Conservation (phyloP, 2,329 filamentous ascomycete species). For the Exophiala sp. region DNA sequence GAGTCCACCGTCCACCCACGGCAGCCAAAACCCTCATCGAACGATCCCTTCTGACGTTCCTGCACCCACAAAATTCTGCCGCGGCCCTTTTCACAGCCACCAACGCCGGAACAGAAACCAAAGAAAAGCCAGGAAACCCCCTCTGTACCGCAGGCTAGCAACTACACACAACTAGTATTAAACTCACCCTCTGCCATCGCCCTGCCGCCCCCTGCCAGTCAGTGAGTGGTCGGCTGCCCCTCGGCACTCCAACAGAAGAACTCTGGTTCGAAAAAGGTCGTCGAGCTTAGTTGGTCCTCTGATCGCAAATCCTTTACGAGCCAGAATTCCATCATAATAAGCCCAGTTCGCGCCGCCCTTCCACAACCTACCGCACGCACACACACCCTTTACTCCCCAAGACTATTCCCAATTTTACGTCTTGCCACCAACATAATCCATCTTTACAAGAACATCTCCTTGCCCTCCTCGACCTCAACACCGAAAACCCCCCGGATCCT, state of each 20-base stretch:
- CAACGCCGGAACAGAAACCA: not conserved
- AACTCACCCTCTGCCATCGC: not conserved
- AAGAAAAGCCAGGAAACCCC: not conserved
- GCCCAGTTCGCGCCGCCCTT: constrained; percentile 3
- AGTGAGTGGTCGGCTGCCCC: not conserved
- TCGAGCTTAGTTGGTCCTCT: not conserved
- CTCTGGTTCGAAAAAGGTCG: not conserved
- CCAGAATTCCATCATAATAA: constrained; percentile 9
- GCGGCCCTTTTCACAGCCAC: not conserved
- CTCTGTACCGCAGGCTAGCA: not conserved
- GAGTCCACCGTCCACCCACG: not conserved
- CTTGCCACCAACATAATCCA: constrained; percentile 5
- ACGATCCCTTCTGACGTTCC: not conserved
- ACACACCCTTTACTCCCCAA: not conserved
- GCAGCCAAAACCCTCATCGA: not conserved
- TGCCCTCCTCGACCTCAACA: not conserved
- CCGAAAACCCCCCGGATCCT: not conserved
- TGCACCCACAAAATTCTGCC: not conserved
- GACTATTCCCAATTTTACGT: constrained; percentile 1
- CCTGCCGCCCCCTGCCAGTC: not conserved
- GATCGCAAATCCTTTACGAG: constrained; percentile 11
- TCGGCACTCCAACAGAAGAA: not conserved
- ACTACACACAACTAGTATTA: not conserved
- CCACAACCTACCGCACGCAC: not conserved
- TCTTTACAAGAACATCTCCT: not conserved